Percentiles rank a stretch among this genome's conserved stretches.
These are phyloP conservation scores for Wickerhamiella domercqiae DNA, from an alignment of 805 yeast species.

Conservation along the genomic window DNA sequence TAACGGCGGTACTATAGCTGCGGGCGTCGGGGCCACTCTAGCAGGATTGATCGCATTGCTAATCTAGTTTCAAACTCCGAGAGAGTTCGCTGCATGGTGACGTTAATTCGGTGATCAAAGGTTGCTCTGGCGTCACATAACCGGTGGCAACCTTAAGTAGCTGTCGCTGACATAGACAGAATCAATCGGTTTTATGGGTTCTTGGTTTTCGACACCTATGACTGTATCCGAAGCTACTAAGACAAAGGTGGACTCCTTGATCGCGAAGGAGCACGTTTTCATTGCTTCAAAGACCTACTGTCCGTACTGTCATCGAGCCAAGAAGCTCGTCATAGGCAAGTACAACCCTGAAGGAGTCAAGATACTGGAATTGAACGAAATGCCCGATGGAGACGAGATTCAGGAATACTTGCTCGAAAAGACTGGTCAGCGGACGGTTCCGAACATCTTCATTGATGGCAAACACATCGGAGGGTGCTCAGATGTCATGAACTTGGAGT, in stretches of 20 bases:
- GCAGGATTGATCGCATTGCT: too few relatives aligned
- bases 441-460: constrained; percentile 79
- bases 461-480: constrained; percentile 94
- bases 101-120: too few relatives aligned
- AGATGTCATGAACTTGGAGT: constrained; percentile 60
- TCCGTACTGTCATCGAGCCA: constrained; percentile 39
- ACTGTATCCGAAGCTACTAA: constrained; percentile 13
- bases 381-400: constrained; percentile 60
- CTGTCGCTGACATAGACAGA: too few relatives aligned
- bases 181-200: constrained; percentile 5
- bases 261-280: constrained; percentile 51
- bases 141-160: too few relatives aligned
- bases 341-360: constrained; percentile 28
- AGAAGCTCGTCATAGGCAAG: constrained; percentile 29
- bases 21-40: too few relatives aligned
- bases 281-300: constrained; percentile 74
- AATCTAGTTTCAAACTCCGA: too few relatives aligned
- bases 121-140: too few relatives aligned
- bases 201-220: constrained; percentile 11
- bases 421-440: constrained; percentile 88
- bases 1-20: too few relatives aligned
- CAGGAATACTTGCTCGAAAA: constrained; percentile 64
- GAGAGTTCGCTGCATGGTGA: too few relatives aligned
- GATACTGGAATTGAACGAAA: constrained; percentile 21
- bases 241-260: constrained; percentile 40